Evolutionary conservation across 2,329 filamentous ascomycete species (phyloP), one percentile per base, ranked within the genome.

Genomic region (Neonectria neomacrospora): DNA sequence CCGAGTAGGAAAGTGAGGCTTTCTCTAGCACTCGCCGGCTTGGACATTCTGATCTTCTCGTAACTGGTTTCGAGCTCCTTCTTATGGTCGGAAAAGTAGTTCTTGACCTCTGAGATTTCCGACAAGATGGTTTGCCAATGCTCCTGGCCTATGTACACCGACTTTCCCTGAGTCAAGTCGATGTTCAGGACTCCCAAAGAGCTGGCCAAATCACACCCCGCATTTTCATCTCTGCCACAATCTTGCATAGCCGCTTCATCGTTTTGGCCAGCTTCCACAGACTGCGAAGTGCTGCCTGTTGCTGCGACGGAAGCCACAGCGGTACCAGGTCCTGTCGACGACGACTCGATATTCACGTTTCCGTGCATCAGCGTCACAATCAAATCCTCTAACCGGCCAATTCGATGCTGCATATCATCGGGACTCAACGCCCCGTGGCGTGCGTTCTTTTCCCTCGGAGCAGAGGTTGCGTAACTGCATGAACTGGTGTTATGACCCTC

Each of bases 321-420:
- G 14, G 73, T 69, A 53, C 69, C 69, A 11, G 74, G 68, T 53
- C 78, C 75, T 51, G 77, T 71, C 9, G 80, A 23, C 42, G 18
- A 73, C 7, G 79, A 66, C 45, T 86, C 83, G 56, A 84, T 74
- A 56, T 80, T 82, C 67, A 85, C 80, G 59, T 93, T 93, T 77
- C 92, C 94, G 74, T 94, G 95, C 94, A 98, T 97, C 75, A 98
- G 80, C 22, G 93, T 96, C 68, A 98, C 80, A 64, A 98, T 94
- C 77, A 98, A 82, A 71, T 92, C 91, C 84, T 98, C 95, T 68
- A 98, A 85, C 72, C 95, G 89, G 82, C 97, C 94, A 80, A 98
- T 98, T 76, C 95, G 91, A 76, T 96, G 96, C 82, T 98, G 95
- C 95, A 98, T 97, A 79, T 97, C 94, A 84, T 97, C 94, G 53